phyloP scores from a whole-genome alignment of 345 rosid genomes.

The Durio zibethinus region DNA sequence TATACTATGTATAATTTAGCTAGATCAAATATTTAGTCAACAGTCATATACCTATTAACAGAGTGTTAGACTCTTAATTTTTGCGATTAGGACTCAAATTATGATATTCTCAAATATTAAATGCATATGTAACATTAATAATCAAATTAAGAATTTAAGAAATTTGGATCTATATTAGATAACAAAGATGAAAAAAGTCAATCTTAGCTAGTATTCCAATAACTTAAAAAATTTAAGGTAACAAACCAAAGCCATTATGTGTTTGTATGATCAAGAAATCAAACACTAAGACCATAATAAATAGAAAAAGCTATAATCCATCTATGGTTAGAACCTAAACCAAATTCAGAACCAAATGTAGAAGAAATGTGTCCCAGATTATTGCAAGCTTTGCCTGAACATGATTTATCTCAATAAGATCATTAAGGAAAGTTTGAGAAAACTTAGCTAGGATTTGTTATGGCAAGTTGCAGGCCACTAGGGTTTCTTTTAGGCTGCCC shows the following conservation, averaged over 20 bases:
- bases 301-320: background rate
- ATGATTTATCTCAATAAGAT: background rate
- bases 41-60: too few relatives aligned
- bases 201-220: background rate
- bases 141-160: too few relatives aligned
- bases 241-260: background rate
- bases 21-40: too few relatives aligned
- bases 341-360: background rate
- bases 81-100: too few relatives aligned
- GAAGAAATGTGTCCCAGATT: background rate
- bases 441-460: background rate
- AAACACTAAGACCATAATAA: too few relatives aligned
- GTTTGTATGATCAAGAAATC: background rate
- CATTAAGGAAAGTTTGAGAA: background rate
- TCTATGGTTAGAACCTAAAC: background rate
- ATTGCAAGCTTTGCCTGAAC: background rate
- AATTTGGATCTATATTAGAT: too few relatives aligned
- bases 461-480: constrained; percentile 35
- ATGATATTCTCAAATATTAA: too few relatives aligned
- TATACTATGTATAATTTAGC: too few relatives aligned
- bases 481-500: constrained; percentile 33
- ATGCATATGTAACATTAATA: too few relatives aligned
- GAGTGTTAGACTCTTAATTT: too few relatives aligned
- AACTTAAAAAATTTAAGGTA: background rate
- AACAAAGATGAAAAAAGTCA: too few relatives aligned